Base-by-base conservation (phyloP, 345 rosid species). In the Aegle marmelos region DNA sequence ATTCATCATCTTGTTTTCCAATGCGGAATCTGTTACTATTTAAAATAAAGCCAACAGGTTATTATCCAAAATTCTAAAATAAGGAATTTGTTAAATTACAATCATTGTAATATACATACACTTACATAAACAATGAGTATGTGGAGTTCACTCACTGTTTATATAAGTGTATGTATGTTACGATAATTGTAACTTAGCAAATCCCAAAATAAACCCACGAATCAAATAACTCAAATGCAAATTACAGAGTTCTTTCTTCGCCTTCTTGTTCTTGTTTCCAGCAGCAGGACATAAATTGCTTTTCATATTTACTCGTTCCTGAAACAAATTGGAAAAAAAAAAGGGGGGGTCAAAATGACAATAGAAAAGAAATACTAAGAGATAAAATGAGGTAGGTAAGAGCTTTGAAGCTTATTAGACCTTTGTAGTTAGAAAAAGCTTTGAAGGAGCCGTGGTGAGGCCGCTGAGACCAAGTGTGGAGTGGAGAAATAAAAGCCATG, bases 401-500 rank as follows among this genome's bases (percentile, higher is more conserved):
- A 72, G 27, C 39, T 33, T 50, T 21, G 41, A 67, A 4, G 17
- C 70, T 59, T 21, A 17, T 53, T 33, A 31, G 39, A 28, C 83
- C 68, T 70, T 60, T 24, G 79, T 57, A 69, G 84, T 57, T 71
- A 57, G 39, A 74, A 64, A 80, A 81, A 75, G 82, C 28, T 64
- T 86, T 60, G 60, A 80, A 78, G 81, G 57, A 73, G 80, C 28
- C 61, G 45, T 70, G 17, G 58, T 61, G 36, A 36, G 78, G 79
- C 14, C 71, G 68, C 7, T n/a, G 83, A 1, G 84, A 83, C 79
- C 80, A 27, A 81, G 77, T 71, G 19, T 79, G 1, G 82, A 86
- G 80, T 24, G 88, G 87, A 60, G 90, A 77, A 80, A 86, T 78
- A 65, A 87, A 86, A 59, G 94, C 97, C 92, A 88, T 88, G 81